Evolutionary conservation across 2,329 filamentous ascomycete species (phyloP).

Genomic region (Aspergillus phoenicis): DNA sequence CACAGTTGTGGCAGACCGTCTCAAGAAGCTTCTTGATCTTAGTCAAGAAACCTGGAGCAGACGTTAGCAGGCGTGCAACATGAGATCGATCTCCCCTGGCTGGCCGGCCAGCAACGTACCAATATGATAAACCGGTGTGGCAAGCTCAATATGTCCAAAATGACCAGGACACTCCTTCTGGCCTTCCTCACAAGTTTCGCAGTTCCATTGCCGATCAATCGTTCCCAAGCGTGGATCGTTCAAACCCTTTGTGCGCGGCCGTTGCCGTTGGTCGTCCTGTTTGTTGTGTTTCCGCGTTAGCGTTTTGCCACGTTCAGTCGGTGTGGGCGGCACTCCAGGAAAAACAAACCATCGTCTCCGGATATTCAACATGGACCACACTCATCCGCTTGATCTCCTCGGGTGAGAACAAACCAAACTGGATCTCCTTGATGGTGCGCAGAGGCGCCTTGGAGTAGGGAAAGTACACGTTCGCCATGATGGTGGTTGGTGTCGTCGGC

Average conservation of each 20-base stretch:
- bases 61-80: conserved; percentile 30
- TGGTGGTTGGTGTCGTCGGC: conserved; percentile 45
- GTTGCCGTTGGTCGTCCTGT: conserved; percentile 82
- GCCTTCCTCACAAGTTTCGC: conserved; percentile 92
- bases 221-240: conserved; percentile 96
- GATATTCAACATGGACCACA: conserved; percentile 92
- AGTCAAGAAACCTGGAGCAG: conserved; percentile 79
- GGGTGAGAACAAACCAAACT: conserved; percentile 95
- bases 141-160: conserved; percentile 97
- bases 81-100: background rate
- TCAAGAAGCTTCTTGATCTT: conserved; percentile 99
- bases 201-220: conserved; percentile 93
- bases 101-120: conserved; percentile 46
- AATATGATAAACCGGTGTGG: conserved; percentile 90
- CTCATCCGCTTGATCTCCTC: conserved; percentile 99
- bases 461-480: conserved; percentile 90
- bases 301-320: conserved; percentile 10
- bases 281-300: conserved; percentile 23
- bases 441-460: conserved; percentile 90
- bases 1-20: conserved; percentile 98
- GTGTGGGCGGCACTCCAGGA: conserved; percentile 15
- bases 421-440: conserved; percentile 97
- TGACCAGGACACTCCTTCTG: conserved; percentile 97
- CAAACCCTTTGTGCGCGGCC: conserved; percentile 85
- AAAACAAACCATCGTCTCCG: conserved; percentile 82